A percentile compares a stretch with the other conserved stretches of the same genome.
These are phyloP conservation scores for Inga laurina DNA, from an alignment of 306 rosid species.

Conservation along the genomic window DNA sequence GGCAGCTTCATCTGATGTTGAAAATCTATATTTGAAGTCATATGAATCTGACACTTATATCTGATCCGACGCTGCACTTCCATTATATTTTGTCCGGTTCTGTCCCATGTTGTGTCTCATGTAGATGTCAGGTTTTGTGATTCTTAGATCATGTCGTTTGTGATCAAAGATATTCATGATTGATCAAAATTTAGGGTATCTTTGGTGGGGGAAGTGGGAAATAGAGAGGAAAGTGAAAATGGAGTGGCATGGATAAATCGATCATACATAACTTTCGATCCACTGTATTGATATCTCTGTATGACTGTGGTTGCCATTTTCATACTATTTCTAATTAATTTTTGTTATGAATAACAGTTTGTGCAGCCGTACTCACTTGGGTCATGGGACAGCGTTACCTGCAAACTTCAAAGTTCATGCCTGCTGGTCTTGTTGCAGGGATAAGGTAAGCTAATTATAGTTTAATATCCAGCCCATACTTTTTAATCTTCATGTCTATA, in stretches of 20 bases:
- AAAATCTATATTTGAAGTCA: neutral
- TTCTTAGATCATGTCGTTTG: neutral
- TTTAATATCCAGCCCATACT: neutral
- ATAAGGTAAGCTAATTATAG: conserved; percentile 41
- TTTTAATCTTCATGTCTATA: conserved; percentile 4
- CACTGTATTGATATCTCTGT: neutral
- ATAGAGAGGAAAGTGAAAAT: neutral
- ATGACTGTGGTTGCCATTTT: neutral
- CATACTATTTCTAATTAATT: neutral
- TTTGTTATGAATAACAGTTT: conserved; percentile 42
- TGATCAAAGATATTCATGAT: neutral
- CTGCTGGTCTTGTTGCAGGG: conserved; percentile 68
- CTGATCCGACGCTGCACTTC: neutral
- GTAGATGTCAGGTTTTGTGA: neutral
- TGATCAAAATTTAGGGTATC: neutral
- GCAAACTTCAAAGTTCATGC: conserved; percentile 70
- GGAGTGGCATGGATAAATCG: neutral
- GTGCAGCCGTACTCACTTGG: conserved; percentile 51
- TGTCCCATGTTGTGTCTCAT: neutral
- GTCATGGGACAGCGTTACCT: conserved; percentile 70
- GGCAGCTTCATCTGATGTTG: neutral
- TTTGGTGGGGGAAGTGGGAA: neutral
- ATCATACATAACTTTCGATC: neutral
- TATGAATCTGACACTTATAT: neutral
- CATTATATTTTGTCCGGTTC: neutral